Conservation (phyloP, 2,329 filamentous ascomycete species). For the Furcasterigmium sp. region DNA sequence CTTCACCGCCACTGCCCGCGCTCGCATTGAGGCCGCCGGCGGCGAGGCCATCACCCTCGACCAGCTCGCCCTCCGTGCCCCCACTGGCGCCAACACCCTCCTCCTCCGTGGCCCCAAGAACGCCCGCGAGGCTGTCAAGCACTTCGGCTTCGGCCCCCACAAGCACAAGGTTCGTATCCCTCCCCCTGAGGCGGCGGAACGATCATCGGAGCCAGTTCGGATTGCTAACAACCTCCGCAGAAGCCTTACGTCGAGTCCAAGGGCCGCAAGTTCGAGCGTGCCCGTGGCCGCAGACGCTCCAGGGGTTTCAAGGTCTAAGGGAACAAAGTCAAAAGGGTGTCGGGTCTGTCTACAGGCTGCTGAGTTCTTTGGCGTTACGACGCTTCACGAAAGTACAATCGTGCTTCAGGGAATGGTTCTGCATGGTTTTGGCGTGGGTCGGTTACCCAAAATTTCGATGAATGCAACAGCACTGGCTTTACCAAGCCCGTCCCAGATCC, state of each 20-base stretch:
- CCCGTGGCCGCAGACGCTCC: constrained; percentile 97
- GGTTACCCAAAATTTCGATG: constrained; percentile 29
- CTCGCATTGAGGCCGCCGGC: constrained; percentile 87
- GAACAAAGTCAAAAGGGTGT: constrained; percentile 4
- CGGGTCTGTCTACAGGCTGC: neutral
- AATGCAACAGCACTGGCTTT: neutral
- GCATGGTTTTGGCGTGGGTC: constrained; percentile 42
- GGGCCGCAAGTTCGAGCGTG: constrained; percentile 99
- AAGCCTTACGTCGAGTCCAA: constrained; percentile 97
- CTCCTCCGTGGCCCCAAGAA: constrained; percentile 98
- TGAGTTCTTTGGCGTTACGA: neutral
- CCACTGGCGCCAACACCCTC: constrained; percentile 94
- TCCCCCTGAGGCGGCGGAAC: too few relatives aligned
- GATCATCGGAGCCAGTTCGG: too few relatives aligned
- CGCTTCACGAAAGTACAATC: neutral
- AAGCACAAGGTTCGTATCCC: constrained; percentile 85
- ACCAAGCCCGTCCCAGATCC: neutral
- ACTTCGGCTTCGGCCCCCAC: constrained; percentile 98
- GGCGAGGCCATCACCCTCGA: constrained; percentile 95
- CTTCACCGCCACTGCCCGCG: constrained; percentile 94
- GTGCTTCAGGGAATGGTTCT: constrained; percentile 11
- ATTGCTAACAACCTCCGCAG: constrained; percentile 44
- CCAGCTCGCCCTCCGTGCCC: constrained; percentile 91
- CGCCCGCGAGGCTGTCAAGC: constrained; percentile 94
- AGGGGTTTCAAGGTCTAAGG: constrained; percentile 99